These are phyloP conservation scores for Arthroderma uncinatum DNA, from an alignment of 2,329 filamentous ascomycete species.

Conservation along the genomic window DNA sequence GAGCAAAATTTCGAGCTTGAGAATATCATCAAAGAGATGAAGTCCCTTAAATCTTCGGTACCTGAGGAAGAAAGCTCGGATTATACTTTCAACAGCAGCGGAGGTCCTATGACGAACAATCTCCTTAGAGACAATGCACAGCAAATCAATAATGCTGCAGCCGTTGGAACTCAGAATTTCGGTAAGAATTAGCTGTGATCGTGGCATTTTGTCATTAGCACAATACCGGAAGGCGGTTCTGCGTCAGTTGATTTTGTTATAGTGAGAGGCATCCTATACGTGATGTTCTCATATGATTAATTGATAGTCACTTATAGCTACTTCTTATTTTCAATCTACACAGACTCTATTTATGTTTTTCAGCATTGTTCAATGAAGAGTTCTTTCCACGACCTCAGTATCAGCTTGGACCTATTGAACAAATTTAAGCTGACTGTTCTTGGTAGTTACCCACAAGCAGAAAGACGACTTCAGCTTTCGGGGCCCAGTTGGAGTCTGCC, in stretches of 20 bases:
- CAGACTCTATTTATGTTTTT: background rate
- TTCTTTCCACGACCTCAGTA: too few relatives aligned
- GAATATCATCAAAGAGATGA: slow-evolving; percentile 1
- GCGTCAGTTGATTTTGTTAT: background rate
- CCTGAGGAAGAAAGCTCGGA: background rate
- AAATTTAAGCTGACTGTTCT: background rate
- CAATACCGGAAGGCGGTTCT: background rate
- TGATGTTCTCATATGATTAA: too few relatives aligned
- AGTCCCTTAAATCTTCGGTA: background rate
- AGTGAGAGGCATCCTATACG: too few relatives aligned
- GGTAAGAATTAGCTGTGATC: background rate
- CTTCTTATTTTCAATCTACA: background rate
- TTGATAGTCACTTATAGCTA: background rate
- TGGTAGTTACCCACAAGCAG: background rate
- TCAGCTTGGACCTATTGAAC: too few relatives aligned
- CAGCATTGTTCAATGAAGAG: background rate
- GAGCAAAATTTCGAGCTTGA: background rate
- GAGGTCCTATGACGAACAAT: background rate
- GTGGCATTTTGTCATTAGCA: background rate
- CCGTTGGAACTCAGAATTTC: background rate
- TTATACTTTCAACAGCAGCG: background rate
- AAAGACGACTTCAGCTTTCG: background rate
- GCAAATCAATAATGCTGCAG: background rate
- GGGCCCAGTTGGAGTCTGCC: background rate
- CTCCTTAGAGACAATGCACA: background rate